Evolutionary conservation across 2,329 filamentous ascomycete species (phyloP).

Genomic region (Claviceps sp.): DNA sequence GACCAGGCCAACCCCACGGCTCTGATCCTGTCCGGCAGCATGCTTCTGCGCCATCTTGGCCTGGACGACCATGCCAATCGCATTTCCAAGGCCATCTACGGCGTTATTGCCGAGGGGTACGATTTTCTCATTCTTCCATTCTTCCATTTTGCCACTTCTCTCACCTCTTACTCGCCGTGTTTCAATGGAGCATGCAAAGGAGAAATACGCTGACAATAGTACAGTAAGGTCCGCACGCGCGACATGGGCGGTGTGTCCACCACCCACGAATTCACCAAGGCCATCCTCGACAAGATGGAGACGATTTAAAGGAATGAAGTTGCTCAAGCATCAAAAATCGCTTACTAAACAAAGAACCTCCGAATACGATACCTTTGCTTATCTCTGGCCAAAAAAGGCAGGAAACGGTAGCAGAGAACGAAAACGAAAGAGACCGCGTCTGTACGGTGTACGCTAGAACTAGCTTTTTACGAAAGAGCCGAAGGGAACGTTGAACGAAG

Average conservation of each 20-base stretch:
- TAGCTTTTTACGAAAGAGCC: background rate
- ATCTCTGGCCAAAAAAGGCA: background rate
- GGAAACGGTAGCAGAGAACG: background rate
- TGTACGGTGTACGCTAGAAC: background rate
- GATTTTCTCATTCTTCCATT: background rate
- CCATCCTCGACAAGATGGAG: conserved; percentile 95
- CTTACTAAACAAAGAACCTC: background rate
- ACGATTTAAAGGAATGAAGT: conserved; percentile 34
- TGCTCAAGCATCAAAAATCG: background rate
- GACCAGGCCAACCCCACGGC: conserved; percentile 98
- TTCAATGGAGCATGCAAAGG: too few species aligned
- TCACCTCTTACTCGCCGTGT: background rate
- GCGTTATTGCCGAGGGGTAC: conserved; percentile 78
- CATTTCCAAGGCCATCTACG: conserved; percentile 75
- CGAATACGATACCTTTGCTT: background rate
- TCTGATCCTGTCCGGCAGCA: conserved; percentile 85
- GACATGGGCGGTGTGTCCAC: conserved; percentile 90
- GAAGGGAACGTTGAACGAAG: background rate
- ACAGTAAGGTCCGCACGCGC: conserved; percentile 71
- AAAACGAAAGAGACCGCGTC: background rate
- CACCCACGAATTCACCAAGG: conserved; percentile 89
- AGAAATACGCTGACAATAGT: conserved; percentile 24
- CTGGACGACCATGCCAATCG: conserved; percentile 97
- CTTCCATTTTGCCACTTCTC: background rate
- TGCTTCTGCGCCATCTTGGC: conserved; percentile 94